phyloP scores from a whole-genome alignment of 78 protist species.

The Dictyostelium brefeldianum region DNA sequence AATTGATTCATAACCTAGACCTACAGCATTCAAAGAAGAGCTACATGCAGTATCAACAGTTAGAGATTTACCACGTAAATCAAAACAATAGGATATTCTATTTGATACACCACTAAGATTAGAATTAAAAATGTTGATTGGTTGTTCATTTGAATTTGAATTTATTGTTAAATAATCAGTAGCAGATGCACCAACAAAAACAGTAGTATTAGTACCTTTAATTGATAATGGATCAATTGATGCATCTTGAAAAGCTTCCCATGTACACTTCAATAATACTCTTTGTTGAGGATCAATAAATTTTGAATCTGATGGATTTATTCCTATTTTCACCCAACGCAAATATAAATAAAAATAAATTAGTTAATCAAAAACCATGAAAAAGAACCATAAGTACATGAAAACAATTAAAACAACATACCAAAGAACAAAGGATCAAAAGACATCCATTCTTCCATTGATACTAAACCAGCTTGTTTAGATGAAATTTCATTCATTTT shows the following conservation, averaged over 20 bases:
- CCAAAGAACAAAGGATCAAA: no score
- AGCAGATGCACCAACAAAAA: constrained; percentile 42
- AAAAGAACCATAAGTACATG: no score
- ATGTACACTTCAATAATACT: constrained; percentile 78
- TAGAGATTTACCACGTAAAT: constrained; percentile 88
- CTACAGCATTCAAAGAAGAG: constrained; percentile 86
- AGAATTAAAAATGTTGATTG: neutral
- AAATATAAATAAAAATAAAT: no score
- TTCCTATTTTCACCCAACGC: no score
- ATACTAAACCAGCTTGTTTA: no score
- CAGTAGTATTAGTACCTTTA: constrained; percentile 40
- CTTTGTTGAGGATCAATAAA: constrained; percentile 91
- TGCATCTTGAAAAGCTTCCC: constrained; percentile 82
- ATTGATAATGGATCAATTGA: neutral
- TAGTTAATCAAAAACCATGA: no score
- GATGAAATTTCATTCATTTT: no score
- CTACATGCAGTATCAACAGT: constrained; percentile 95
- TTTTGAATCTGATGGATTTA: constrained; percentile 64
- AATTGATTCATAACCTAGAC: constrained; percentile 76
- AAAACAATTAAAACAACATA: no score
- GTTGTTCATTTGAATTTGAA: neutral
- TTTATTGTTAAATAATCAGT: neutral
- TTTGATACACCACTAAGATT: constrained; percentile 32
- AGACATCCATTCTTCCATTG: no score
- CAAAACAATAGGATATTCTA: constrained; percentile 85